Evolutionary conservation across 768 basidiomycete genomes (phyloP).

Genomic region (Serendipita indica): DNA sequence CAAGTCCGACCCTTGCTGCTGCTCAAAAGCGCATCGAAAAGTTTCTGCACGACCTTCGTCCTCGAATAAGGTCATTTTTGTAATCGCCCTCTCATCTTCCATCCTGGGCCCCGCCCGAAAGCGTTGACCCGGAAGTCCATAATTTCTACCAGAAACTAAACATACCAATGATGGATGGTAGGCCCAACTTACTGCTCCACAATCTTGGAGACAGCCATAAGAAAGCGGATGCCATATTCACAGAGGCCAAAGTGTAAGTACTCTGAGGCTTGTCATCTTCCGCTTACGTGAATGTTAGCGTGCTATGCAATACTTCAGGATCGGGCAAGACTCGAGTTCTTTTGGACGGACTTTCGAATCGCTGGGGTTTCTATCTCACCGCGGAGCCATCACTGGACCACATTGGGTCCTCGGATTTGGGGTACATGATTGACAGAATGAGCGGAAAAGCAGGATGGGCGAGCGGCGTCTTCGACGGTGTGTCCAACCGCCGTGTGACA

Average conservation of each 20-base stretch:
- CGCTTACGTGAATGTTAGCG: too few relatives aligned
- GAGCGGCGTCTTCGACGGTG: not conserved
- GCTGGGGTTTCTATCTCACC: conserved; percentile 11
- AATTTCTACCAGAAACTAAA: not conserved
- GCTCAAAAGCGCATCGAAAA: not conserved
- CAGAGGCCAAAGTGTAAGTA: too few relatives aligned
- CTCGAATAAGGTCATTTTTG: not conserved
- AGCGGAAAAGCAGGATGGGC: not conserved
- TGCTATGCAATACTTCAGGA: conserved; percentile 7
- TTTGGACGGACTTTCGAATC: not conserved
- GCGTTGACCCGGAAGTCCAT: not conserved
- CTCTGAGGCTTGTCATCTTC: too few relatives aligned
- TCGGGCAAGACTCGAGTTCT: conserved; percentile 10
- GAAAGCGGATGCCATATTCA: not conserved
- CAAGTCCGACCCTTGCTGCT: too few relatives aligned
- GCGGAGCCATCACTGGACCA: conserved; percentile 14
- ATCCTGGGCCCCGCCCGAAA: not conserved
- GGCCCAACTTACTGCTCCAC: not conserved
- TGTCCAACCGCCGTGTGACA: not conserved
- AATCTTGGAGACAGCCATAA: not conserved
- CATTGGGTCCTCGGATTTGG: not conserved
- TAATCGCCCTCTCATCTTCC: too few relatives aligned
- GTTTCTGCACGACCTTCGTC: not conserved
- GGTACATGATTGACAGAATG: not conserved
- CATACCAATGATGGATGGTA: not conserved